A percentile compares a stretch with the other conserved stretches of the same genome.
Evolutionary conservation across 257 asterid genomes (phyloP).

Genomic region (Apocynum venetum): DNA sequence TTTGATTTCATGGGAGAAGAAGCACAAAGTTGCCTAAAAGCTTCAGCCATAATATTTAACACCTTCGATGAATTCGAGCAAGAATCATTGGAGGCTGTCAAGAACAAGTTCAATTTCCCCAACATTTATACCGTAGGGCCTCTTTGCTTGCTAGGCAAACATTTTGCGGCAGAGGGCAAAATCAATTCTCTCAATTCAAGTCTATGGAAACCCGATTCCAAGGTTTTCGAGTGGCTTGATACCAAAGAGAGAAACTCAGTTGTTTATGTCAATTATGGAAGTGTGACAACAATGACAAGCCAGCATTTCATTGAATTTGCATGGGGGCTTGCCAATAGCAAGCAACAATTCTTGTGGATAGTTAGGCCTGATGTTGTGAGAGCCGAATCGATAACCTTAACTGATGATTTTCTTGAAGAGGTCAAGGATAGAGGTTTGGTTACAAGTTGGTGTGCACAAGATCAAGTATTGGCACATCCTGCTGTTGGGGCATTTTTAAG

Average conservation of each 20-base stretch:
- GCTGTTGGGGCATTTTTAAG: conserved; percentile 40
- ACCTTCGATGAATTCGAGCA: conserved; percentile 43
- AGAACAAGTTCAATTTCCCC: conserved; percentile 35
- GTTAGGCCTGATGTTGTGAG: conserved; percentile 44
- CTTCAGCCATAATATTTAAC: conserved; percentile 49
- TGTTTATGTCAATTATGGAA: conserved; percentile 51
- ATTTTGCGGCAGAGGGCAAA: conserved; percentile 15
- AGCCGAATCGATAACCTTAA: conserved; percentile 14
- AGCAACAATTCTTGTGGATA: conserved; percentile 50
- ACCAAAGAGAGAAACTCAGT: conserved; percentile 31
- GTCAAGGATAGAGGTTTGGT: conserved; percentile 37
- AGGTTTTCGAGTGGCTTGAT: conserved; percentile 46
- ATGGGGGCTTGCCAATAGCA: conserved; percentile 48
- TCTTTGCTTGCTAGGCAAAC: conserved; percentile 28
- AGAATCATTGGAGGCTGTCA: conserved; percentile 30
- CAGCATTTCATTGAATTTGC: conserved; percentile 49
- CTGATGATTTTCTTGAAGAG: conserved; percentile 37
- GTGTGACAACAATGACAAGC: conserved; percentile 44
- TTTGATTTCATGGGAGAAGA: conserved; percentile 47
- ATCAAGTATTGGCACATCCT: conserved; percentile 35
- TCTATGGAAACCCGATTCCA: conserved; percentile 32
- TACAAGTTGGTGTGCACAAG: conserved; percentile 48
- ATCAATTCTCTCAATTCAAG: conserved; percentile 35
- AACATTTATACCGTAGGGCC: conserved; percentile 49
- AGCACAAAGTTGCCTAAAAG: conserved; percentile 33